Evolutionary conservation across 257 asterid species (phyloP), one percentile per base, ranked within the genome.

Genomic region (Petunia axillaris): DNA sequence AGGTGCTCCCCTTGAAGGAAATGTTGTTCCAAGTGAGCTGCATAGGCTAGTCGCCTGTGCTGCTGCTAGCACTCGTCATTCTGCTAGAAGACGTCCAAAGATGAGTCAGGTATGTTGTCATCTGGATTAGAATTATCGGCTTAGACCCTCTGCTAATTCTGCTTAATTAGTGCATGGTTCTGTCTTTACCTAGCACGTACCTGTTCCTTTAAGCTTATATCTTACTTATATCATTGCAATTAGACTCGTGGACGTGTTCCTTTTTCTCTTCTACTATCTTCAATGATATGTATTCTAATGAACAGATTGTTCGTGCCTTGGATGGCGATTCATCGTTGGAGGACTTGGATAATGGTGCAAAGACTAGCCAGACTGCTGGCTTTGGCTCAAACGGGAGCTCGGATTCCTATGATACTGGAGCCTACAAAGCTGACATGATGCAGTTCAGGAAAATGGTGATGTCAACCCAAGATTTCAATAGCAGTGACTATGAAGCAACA

Each of bases 71-170:
- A 87, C 92, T 77, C 99, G 97, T 8, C 96, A 95, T 86, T 95
- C 98, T 2, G 97, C 98, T 5, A 86, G 94, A 84, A 87, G 93
- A 82, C 99, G 99, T 44, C 98, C 99, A 7, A 93, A 85, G 81
- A 95, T 95, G 99, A 91, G 97, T 82, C 99, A 93, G 92, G 98
- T 91, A 81, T 44, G 37, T 46, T 7, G 4, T 25, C 46, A 5
- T 75, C 46, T 8, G 1, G 64, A 38, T 25, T 78, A 41, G 57
- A 60, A 3, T 36, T 62, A 63, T 60, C 58, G 58, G n/a, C 7
- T 36, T 65, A 40, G 37, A 65, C 52, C 58, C 58, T 46, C 76
- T 70, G 41, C 46, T 70, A 25, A 46, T 14, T 48, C 44, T 3
- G 62, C 43, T 48, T 50, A n/a, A n/a, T n/a, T n/a, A 6, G 43